Conservation (phyloP, 1,139 yeast genomes). For the Hansenula lynferdii region DNA sequence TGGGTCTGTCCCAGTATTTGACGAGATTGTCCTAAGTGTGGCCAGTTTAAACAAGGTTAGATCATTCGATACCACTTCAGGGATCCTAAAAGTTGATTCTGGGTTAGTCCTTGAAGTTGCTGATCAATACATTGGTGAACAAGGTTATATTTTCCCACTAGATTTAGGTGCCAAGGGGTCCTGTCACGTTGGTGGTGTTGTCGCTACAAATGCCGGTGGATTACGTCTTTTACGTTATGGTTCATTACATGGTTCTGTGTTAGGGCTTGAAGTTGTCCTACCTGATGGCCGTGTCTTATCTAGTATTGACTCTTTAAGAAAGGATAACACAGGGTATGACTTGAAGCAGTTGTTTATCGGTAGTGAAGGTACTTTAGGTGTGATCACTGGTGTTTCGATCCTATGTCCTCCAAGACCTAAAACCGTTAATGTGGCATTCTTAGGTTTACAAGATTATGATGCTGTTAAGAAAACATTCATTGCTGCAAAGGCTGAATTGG, state of each 20-base stretch:
- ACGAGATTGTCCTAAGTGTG: conserved; percentile 75
- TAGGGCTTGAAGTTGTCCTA: conserved; percentile 88
- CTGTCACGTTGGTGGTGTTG: conserved; percentile 94
- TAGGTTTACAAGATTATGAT: conserved; percentile 79
- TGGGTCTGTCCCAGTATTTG: conserved; percentile 90
- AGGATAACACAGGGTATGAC: conserved; percentile 94
- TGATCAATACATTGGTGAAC: conserved; percentile 71
- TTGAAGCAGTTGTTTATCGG: conserved; percentile 91
- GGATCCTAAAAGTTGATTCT: conserved; percentile 84
- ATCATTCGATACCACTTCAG: conserved; percentile 76
- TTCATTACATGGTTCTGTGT: conserved; percentile 85
- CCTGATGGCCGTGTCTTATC: conserved; percentile 84
- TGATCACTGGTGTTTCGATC: conserved; percentile 86
- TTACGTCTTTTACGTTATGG: conserved; percentile 84
- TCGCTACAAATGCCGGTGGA: conserved; percentile 97
- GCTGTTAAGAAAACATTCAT: conserved; percentile 79
- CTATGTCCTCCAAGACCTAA: conserved; percentile 91
- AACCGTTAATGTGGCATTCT: conserved; percentile 82
- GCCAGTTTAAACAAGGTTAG: conserved; percentile 73
- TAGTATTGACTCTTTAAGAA: conserved; percentile 78
- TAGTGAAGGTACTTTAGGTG: conserved; percentile 86
- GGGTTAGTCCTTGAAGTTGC: conserved; percentile 88
- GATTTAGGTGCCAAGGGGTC: conserved; percentile 98
- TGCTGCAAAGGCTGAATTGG: conserved; percentile 71
- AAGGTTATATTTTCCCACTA: conserved; percentile 87